Evolutionary conservation across 352 stramenopile species (phyloP), one percentile per base, ranked within the genome.

Genomic region (Thraustochytrium sp.): DNA sequence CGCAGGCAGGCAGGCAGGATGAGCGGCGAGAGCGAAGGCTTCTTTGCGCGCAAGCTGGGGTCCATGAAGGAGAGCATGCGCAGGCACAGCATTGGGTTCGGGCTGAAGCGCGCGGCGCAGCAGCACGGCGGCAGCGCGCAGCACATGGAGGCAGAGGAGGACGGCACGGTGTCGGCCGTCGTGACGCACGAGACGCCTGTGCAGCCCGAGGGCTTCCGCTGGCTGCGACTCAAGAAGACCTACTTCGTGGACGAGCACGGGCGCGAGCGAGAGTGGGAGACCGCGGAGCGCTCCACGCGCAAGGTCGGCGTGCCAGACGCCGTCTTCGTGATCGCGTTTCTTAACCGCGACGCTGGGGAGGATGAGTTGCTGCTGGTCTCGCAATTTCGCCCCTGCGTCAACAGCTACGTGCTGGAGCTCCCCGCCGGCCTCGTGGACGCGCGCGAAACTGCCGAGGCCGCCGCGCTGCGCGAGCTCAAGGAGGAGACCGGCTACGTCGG

Each of bases 401-500:
- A 89, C 61, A 88, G 90, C 56, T 94, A 90, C 86, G 94, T 94
- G 36, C 84, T 98, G 51, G 93, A 98, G 87, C 89, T 97, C 18
- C 93, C 93, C 0, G 93, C 93, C 11, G 93, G 94, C 18, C 89
- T 98, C 31, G 96, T 98, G 85, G 94, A 97, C 84, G 84, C 82
- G 23, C 86, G 89, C 9, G 93, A 97, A 77, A 88, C 88, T 0
- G 87, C 91, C 0, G 91, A 92, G 65, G 55, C 85, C 34, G 92
- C 93, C 0, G 94, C 93, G 4, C 85, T 90, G 38, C 85, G 93
- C 5, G 93, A 97, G 86, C 88, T 97, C 13, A 84, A 87, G 0
- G 93, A 97, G 87, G 93, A 97, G 86, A 97, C 93, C 13, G 92
- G 92, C 29, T 97, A 93, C 82, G 82, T 90, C 0, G 92, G 91